Base-by-base conservation (phyloP, 495 filamentous ascomycete species). In the Hamigera avellanea region DNA sequence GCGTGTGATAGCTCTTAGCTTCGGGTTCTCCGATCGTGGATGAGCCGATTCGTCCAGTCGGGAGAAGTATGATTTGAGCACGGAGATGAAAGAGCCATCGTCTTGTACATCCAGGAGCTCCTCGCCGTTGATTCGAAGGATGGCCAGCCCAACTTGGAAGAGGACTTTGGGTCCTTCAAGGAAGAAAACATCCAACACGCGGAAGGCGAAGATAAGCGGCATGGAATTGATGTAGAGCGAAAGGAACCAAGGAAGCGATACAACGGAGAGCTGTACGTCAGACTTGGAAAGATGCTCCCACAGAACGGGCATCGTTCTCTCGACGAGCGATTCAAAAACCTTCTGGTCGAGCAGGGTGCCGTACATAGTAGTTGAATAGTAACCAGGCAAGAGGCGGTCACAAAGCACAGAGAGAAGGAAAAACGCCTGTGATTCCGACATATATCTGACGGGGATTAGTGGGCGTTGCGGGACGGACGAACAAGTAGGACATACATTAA, bases 221-320 rank as follows among this genome's bases (percentile, higher is more conserved):
- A 98, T 96, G 0, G 88, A 95, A 66, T 98, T 98, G 66, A 98
- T 94, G 53, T 96, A 98, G 4, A 98, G 70, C 6, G 88, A 95
- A 15, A 98, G 72, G 50, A 98, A 98, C 91, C 91, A 98, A 13
- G 91, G 91, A 7, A 98, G 69, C 19, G 89, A 95, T 6, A 96
- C 93, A 19, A 98, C 91, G 0, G 93, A 96, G n/a, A 98, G 78
- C 60, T 98, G 91, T 14, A 98, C 88, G 51, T 98, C 91, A 34
- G 79, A 86, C 55, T 89, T 94, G 36, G 80, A 76, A 12, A 98
- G 80, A 44, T 98, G 93, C 14, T 96, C 88, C 93, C 91, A 98
- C 4, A 98, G 70, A 29, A 98, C 83, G 9, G 91, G 91, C 91
- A 98, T 98, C 0, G 89, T 98, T 64, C 85, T 93, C 55, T 98